These are phyloP conservation scores for Vaccinium macrocarpon DNA, from an alignment of 148 eudicot genomes.

Conservation along the genomic window DNA sequence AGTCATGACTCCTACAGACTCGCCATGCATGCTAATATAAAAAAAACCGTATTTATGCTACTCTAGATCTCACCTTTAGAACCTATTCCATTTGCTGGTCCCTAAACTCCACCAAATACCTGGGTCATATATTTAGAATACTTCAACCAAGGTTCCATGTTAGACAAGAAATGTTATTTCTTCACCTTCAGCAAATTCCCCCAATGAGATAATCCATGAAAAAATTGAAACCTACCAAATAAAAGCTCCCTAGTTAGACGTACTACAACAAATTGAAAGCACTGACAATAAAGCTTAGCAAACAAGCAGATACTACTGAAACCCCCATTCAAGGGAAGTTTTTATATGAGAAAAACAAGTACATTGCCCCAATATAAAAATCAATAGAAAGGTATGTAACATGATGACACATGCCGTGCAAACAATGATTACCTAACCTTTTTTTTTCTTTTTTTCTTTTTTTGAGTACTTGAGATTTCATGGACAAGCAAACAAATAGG, in stretches of 20 bases:
- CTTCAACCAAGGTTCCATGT: background rate
- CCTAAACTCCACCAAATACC: background rate
- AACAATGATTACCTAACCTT: background rate
- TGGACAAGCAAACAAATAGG: background rate
- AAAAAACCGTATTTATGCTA: background rate
- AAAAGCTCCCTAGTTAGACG: background rate
- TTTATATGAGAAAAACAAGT: slow-evolving; percentile 48
- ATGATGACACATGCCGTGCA: background rate
- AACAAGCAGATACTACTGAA: slow-evolving; percentile 4
- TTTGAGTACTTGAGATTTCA: background rate
- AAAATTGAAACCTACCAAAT: background rate
- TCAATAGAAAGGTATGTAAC: background rate
- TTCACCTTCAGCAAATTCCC: background rate
- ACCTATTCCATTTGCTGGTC: background rate
- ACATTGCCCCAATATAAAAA: slow-evolving; percentile 55
- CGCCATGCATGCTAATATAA: background rate
- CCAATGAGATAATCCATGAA: background rate
- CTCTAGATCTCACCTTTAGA: background rate
- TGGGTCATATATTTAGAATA: background rate
- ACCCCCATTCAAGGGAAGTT: slow-evolving; percentile 40
- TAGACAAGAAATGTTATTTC: background rate
- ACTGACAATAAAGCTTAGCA: background rate
- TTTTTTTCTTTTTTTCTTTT: background rate
- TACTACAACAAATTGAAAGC: background rate
- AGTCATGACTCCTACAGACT: background rate